phyloP scores from a whole-genome alignment of 2,329 filamentous ascomycete genomes.

The Monilinia aucupariae region DNA sequence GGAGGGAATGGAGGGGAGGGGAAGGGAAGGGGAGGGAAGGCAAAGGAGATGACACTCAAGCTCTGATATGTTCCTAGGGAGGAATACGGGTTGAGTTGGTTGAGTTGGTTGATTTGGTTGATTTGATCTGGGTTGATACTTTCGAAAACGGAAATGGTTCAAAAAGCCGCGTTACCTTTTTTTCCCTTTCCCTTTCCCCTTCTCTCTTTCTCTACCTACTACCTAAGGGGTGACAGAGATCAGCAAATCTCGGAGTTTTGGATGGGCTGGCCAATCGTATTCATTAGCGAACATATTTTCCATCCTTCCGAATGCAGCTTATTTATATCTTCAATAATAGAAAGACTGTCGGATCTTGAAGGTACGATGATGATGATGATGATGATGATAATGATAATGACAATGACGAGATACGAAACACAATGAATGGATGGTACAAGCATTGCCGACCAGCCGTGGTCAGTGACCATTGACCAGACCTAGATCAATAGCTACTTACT shows the following conservation, averaged over 20 bases:
- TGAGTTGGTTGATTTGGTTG: neutral
- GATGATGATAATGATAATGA: too few relatives aligned
- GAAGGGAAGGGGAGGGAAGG: neutral
- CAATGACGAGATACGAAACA: too few relatives aligned
- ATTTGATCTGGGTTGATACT: too few relatives aligned
- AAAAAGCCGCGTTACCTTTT: neutral
- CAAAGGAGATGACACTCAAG: neutral
- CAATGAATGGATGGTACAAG: too few relatives aligned
- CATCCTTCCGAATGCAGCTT: too few relatives aligned
- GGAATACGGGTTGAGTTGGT: neutral
- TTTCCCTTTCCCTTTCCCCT: neutral
- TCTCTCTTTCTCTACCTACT: too few relatives aligned
- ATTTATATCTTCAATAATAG: conserved; percentile 1
- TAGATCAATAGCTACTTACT: too few relatives aligned
- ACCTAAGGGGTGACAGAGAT: neutral
- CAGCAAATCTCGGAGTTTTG: conserved; percentile 1
- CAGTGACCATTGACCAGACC: too few relatives aligned
- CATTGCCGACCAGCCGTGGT: too few relatives aligned
- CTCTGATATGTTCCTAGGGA: neutral
- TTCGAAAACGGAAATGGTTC: too few relatives aligned
- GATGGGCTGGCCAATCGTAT: conserved; percentile 2
- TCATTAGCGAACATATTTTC: neutral
- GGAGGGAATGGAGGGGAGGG: neutral
- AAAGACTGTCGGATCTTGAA: too few relatives aligned
- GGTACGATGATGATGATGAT: too few relatives aligned